Conservation (phyloP, 2,329 filamentous ascomycete species). For the Myriangium duriaei region DNA sequence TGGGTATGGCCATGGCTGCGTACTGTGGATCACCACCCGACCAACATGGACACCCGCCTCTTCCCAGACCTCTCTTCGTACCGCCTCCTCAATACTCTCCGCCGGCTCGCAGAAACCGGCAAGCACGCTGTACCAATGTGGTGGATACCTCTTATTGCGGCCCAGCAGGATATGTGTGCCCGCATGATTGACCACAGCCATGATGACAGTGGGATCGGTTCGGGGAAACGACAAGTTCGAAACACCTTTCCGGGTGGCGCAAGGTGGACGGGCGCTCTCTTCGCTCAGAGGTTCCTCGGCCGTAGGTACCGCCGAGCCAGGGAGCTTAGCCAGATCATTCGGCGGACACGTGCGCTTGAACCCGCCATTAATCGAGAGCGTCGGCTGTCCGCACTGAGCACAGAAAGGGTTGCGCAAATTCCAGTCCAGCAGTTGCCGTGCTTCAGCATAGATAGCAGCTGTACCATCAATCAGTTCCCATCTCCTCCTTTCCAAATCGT, state of each 20-base stretch:
- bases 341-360: constrained; percentile 72
- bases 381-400: constrained; percentile 72
- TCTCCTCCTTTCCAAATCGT: not conserved
- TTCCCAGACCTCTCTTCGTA: constrained; percentile 40
- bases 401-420: constrained; percentile 88
- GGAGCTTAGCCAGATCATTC: constrained; percentile 42
- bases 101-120: constrained; percentile 41
- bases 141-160: constrained; percentile 70
- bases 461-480: not conserved
- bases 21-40: constrained; percentile 38
- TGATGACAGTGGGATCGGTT: constrained; percentile 91
- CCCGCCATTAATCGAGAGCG: constrained; percentile 64
- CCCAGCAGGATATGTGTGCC: constrained; percentile 70
- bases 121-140: constrained; percentile 79
- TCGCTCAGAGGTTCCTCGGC: constrained; percentile 18
- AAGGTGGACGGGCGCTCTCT: constrained; percentile 48
- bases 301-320: constrained; percentile 27
- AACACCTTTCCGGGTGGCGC: constrained; percentile 69
- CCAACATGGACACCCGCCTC: constrained; percentile 36
- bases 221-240: constrained; percentile 88
- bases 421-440: constrained; percentile 83
- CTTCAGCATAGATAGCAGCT: constrained; percentile 87
- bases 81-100: constrained; percentile 39
- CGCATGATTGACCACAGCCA: constrained; percentile 75
- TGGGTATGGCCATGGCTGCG: constrained; percentile 42